Evolutionary conservation across 805 yeast species (phyloP).

Genomic region (Gaillardinia entomophila): DNA sequence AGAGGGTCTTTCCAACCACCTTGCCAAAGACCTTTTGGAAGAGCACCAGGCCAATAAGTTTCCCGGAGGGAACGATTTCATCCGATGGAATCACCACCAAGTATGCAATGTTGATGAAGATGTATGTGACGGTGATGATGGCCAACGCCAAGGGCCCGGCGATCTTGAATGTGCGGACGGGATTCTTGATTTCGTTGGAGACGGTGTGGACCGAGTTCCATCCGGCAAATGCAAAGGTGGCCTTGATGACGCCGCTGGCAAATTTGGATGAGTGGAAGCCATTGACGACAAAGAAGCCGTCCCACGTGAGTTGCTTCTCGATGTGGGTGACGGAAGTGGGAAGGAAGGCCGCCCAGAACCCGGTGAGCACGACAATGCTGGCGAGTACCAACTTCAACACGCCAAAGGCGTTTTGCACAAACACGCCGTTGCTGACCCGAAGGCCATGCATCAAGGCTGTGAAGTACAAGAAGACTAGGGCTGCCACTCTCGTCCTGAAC

Average conservation of each 20-base stretch:
- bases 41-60: constrained; percentile 52
- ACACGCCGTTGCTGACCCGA: constrained; percentile 55
- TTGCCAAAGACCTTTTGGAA: constrained; percentile 53
- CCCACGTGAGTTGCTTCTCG: constrained; percentile 35
- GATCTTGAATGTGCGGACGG: constrained; percentile 48
- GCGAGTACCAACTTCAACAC: constrained; percentile 52
- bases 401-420: constrained; percentile 59
- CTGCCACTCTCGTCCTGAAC: constrained; percentile 26
- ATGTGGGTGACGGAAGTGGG: constrained; percentile 42
- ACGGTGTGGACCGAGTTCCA: constrained; percentile 61
- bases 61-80: constrained; percentile 50
- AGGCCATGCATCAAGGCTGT: constrained; percentile 46
- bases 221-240: constrained; percentile 56
- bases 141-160: constrained; percentile 55
- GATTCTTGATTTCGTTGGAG: constrained; percentile 56
- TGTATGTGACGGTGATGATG: constrained; percentile 43
- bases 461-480: constrained; percentile 20
- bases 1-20: constrained; percentile 45
- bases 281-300: constrained; percentile 24
- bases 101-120: constrained; percentile 52
- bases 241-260: constrained; percentile 51
- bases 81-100: constrained; percentile 48
- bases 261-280: constrained; percentile 38
- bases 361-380: constrained; percentile 49
- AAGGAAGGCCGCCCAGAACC: constrained; percentile 49